A percentile compares a stretch with the other conserved stretches of the same genome.
Conservation (phyloP, 306 rosid genomes). For the Dalbergia oliveri region DNA sequence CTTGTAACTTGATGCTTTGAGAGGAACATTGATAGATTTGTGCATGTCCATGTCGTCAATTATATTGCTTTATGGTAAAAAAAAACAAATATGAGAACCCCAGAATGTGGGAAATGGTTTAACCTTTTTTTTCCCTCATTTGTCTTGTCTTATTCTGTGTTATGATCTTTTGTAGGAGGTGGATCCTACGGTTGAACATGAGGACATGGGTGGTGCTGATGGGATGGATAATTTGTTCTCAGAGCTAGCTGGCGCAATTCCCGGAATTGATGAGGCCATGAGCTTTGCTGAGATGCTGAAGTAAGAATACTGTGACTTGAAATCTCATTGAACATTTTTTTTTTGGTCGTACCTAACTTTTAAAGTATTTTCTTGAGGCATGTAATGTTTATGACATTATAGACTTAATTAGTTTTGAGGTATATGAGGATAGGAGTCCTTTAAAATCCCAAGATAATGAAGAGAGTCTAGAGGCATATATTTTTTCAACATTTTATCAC, state of each 20-base stretch:
- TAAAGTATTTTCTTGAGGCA: conserved; percentile 23
- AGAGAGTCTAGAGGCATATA: background rate
- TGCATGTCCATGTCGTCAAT: conserved; percentile 11
- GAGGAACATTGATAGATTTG: conserved; percentile 15
- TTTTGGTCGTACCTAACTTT: background rate
- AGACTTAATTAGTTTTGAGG: conserved; percentile 14
- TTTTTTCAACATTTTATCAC: background rate
- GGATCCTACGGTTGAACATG: conserved; percentile 91
- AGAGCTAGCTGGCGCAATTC: conserved; percentile 94
- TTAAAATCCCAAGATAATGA: background rate
- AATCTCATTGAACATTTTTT: background rate
- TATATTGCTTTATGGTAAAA: background rate
- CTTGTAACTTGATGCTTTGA: background rate
- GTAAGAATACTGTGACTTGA: conserved; percentile 54
- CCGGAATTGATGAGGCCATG: conserved; percentile 99
- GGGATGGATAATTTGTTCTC: conserved; percentile 89
- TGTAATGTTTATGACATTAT: background rate
- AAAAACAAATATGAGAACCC: background rate
- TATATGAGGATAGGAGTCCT: conserved; percentile 19
- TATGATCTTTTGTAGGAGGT: conserved; percentile 74
- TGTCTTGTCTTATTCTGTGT: background rate
- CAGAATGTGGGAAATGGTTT: background rate
- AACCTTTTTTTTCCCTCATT: background rate
- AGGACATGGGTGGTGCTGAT: conserved; percentile 65
- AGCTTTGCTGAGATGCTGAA: conserved; percentile 99